A percentile compares a stretch with the other conserved stretches of the same genome.
phyloP scores from a whole-genome alignment of 2,329 filamentous ascomycete species.

The Arthrobotrys sphaeroides region DNA sequence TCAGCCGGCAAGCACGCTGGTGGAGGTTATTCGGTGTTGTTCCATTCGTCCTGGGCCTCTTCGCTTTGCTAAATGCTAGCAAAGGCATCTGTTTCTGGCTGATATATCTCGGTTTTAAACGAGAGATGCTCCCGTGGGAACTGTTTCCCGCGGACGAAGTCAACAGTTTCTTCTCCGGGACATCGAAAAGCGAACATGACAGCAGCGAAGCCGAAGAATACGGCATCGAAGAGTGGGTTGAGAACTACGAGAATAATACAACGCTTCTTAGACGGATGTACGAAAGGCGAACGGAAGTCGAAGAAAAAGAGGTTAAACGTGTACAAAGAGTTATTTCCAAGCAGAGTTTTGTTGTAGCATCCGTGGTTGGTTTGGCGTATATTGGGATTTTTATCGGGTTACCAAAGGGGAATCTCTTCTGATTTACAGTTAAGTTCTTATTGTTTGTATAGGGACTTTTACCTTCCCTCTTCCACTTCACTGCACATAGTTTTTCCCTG shows the following conservation, averaged over 20 bases:
- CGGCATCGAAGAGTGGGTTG: conserved; percentile 50
- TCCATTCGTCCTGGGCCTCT: conserved; percentile 39
- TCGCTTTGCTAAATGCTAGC: conserved; percentile 44
- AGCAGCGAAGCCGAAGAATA: conserved; percentile 45
- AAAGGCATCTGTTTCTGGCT: conserved; percentile 51
- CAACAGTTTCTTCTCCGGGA: conserved; percentile 31
- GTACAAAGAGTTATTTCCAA: conserved; percentile 54
- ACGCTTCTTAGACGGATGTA: conserved; percentile 44
- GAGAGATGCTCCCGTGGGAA: conserved; percentile 50
- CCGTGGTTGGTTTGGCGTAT: conserved; percentile 50
- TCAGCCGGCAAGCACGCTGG: conserved; percentile 46
- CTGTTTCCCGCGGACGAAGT: conserved; percentile 47
- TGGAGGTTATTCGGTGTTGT: conserved; percentile 49
- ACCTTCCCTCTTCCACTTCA: conserved; percentile 10
- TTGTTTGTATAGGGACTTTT: not conserved
- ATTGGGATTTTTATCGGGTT: conserved; percentile 52
- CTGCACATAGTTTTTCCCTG: conserved; percentile 24
- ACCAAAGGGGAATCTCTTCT: conserved; percentile 47
- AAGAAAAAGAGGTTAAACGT: conserved; percentile 53
- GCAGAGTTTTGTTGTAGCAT: conserved; percentile 49
- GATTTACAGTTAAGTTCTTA: conserved; percentile 19
- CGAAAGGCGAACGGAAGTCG: conserved; percentile 45
- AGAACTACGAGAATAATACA: conserved; percentile 52
- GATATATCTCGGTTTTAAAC: conserved; percentile 45
- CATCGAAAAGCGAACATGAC: conserved; percentile 32